Percentiles rank a stretch among this genome's conserved stretches.
phyloP scores from a whole-genome alignment of 2,329 filamentous ascomycete genomes.

The Colletotrichum tabaci region DNA sequence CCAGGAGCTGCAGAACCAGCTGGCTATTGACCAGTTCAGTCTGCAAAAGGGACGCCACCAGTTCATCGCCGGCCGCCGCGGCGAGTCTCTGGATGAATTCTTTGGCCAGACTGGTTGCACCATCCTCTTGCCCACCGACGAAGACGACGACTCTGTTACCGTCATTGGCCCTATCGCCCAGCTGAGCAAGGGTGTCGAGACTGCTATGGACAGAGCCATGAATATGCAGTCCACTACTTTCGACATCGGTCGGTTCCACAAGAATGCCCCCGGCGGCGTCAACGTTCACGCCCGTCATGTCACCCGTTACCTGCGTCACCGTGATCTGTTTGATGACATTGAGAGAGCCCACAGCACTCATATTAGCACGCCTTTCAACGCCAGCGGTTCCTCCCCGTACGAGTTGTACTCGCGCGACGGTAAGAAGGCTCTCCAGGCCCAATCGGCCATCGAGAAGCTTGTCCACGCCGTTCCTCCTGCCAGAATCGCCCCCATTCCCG shows the following conservation, averaged over 20 bases:
- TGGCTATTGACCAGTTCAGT: slow-evolving; percentile 83
- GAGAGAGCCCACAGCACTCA: slow-evolving; percentile 87
- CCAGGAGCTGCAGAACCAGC: slow-evolving; percentile 80
- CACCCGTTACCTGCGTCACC: slow-evolving; percentile 88
- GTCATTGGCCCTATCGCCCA: slow-evolving; percentile 85
- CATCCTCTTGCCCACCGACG: slow-evolving; percentile 83
- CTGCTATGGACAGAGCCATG: slow-evolving; percentile 89
- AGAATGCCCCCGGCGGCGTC: slow-evolving; percentile 79
- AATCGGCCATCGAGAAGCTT: slow-evolving; percentile 81
- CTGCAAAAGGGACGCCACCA: slow-evolving; percentile 92
- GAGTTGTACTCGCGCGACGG: slow-evolving; percentile 89
- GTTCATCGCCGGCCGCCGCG: slow-evolving; percentile 91
- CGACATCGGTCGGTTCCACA: slow-evolving; percentile 86
- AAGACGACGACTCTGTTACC: slow-evolving; percentile 87
- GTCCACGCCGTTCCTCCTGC: slow-evolving; percentile 82
- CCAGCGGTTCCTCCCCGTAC: slow-evolving; percentile 83
- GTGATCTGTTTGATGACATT: slow-evolving; percentile 85
- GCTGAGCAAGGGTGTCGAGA: slow-evolving; percentile 82
- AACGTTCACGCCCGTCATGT: slow-evolving; percentile 87
- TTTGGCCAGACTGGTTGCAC: slow-evolving; percentile 91
- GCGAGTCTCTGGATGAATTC: slow-evolving; percentile 87
- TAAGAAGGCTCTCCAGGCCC: slow-evolving; percentile 84
- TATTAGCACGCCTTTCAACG: slow-evolving; percentile 83
- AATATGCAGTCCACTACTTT: slow-evolving; percentile 88
- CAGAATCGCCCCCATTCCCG: slow-evolving; percentile 75